Evolutionary conservation across 2,329 filamentous ascomycete genomes (phyloP), one percentile per base, ranked within the genome.

Genomic region (Pyrenochaeta sp.): DNA sequence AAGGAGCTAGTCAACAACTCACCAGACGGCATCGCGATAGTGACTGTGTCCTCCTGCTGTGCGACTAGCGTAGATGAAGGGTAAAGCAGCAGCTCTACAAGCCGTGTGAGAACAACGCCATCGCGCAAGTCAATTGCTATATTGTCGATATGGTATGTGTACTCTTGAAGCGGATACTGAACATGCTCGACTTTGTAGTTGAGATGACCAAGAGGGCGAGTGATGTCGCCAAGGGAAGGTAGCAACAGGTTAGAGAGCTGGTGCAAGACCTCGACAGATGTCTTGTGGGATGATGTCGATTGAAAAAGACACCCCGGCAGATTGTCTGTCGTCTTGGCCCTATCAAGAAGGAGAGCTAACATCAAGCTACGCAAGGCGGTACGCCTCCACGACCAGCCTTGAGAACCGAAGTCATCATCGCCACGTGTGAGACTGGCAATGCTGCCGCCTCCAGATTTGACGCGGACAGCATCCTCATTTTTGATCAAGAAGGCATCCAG

Each of bases 101-200:
- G 76, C 45, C 83, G 80, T 4, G 83, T 83, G n/a, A 89, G 69
- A 39, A 83, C 74, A 7, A 88, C 78, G 1, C 87, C 86, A 64
- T 88, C 83, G 30, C 86, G 81, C 18, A 89, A 75, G 62, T 88
- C 86, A 7, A 85, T 79, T 1, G 85, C 86, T 20, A 89, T 77
- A 60, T 88, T 88, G 7, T 78, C 74, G 49, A 89, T 81, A 33
- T 74, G 73, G 64, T 86, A 88, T 1, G 78, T 74, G 58, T 84
- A 85, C 69, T 89, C 86, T 56, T 86, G 79, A 5, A 88, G 76
- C 2, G 81, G 79, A 54, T 83, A 79, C 64, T 89, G 86, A 7
- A 78, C 71, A 63, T 85, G 81, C 3, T 68, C 66, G 18, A 87
- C 72, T n/a, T 78, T 78, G 68, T 85, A 88, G 51, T 81, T 81